These are phyloP conservation scores for Amesomyces nigricolor DNA, from an alignment of 2,329 filamentous ascomycete genomes.

Conservation along the genomic window DNA sequence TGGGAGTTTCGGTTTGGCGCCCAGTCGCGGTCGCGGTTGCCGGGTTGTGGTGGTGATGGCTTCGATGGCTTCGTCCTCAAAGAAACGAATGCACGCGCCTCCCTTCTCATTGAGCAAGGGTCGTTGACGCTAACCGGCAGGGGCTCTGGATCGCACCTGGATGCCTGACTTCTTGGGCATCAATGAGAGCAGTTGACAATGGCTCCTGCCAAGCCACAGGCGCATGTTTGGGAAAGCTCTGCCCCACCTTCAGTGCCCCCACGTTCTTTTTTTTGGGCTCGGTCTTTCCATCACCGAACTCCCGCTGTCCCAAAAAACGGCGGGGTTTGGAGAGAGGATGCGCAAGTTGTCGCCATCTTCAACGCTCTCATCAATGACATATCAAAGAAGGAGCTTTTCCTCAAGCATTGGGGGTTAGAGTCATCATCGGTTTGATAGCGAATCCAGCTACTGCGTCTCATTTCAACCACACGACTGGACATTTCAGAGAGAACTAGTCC, in stretches of 20 bases:
- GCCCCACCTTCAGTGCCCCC: background rate
- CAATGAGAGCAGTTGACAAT: background rate
- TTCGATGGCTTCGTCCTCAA: slow-evolving; percentile 1
- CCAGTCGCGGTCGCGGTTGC: slow-evolving; percentile 7
- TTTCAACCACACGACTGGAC: background rate
- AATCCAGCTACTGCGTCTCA: background rate
- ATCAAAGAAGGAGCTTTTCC: too few species aligned
- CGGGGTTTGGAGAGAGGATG: too few species aligned
- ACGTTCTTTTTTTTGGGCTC: background rate
- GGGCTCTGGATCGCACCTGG: background rate
- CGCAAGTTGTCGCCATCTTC: too few species aligned
- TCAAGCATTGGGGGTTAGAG: too few species aligned
- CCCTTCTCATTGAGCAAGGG: background rate
- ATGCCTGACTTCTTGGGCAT: slow-evolving; percentile 2
- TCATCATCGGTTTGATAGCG: too few species aligned
- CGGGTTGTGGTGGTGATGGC: background rate
- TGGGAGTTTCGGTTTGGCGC: background rate
- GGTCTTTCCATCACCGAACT: background rate
- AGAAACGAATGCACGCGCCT: slow-evolving; percentile 6
- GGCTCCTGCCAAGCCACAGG: background rate
- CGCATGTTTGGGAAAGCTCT: background rate
- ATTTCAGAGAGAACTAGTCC: background rate
- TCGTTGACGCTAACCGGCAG: background rate
- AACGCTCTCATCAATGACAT: too few species aligned
- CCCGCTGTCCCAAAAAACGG: background rate